Evolutionary conservation across 768 basidiomycete species (phyloP).

Genomic region (Scleroderma bovista): DNA sequence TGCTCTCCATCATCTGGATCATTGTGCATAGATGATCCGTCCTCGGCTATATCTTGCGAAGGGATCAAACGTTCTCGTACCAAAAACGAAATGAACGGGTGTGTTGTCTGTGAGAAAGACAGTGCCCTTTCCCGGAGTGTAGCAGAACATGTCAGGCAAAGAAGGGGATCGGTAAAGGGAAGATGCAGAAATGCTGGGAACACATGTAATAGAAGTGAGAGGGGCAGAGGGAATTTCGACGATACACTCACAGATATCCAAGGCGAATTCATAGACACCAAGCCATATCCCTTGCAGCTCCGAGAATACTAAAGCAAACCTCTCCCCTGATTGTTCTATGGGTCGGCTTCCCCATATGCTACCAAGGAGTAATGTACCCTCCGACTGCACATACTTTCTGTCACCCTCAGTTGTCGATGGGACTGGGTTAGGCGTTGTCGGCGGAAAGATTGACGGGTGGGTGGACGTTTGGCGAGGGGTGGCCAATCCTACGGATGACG

Average conservation of each 20-base stretch:
- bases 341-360: conserved; percentile 69
- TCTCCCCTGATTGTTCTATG: conserved; percentile 42
- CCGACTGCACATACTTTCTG: conserved; percentile 67
- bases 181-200: conserved; percentile 68
- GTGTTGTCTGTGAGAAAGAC: conserved; percentile 35
- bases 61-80: conserved; percentile 11
- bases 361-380: conserved; percentile 69
- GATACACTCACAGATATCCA: conserved; percentile 68
- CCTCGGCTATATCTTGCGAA: conserved; percentile 5
- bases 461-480: conserved; percentile 30
- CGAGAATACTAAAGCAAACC: conserved; percentile 64
- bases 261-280: conserved; percentile 70
- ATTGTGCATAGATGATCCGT: conserved; percentile 1
- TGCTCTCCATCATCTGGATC: conserved; percentile 31
- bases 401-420: conserved; percentile 71
- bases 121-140: conserved; percentile 81
- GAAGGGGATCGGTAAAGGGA: conserved; percentile 62
- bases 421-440: conserved; percentile 79
- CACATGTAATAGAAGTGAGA: not conserved
- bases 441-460: conserved; percentile 72
- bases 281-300: conserved; percentile 59
- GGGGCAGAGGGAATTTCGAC: not conserved
- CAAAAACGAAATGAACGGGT: conserved; percentile 28
- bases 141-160: conserved; percentile 80
- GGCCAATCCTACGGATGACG: conserved; percentile 39